Evolutionary conservation across 352 stramenopile genomes (phyloP).

Genomic region (Pythium phragmitis): DNA sequence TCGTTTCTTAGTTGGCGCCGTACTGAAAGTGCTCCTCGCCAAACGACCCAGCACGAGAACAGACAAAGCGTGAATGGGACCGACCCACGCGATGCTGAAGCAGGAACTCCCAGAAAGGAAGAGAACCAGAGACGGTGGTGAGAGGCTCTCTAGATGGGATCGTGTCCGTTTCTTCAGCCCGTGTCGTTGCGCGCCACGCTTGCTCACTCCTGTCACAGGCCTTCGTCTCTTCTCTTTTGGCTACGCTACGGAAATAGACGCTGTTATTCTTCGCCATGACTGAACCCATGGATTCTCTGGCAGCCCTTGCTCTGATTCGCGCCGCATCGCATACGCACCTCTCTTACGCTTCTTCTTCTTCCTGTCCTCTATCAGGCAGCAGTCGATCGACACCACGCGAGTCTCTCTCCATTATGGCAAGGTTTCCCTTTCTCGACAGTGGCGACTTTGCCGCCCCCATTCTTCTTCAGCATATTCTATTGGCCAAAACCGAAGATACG

Average conservation of each 20-base stretch:
- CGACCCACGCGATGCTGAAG: conserved; percentile 3
- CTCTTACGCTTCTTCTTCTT: background rate
- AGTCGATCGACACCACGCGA: too few relatives aligned
- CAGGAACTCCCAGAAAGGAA: too few relatives aligned
- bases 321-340: background rate
- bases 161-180: conserved; percentile 18
- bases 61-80: conserved; percentile 5
- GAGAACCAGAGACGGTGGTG: too few relatives aligned
- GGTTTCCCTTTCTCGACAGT: background rate
- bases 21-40: too few relatives aligned
- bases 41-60: too few relatives aligned
- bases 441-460: background rate
- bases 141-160: background rate
- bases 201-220: too few relatives aligned
- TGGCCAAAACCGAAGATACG: background rate
- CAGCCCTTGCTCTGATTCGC: background rate
- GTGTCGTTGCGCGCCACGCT: too few relatives aligned
- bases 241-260: conserved; percentile 4
- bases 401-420: background rate
- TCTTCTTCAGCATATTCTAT: background rate
- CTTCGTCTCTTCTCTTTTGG: background rate
- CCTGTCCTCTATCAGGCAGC: background rate
- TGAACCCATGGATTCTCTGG: conserved; percentile 3
- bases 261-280: conserved; percentile 4
- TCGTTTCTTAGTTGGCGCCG: background rate